Evolutionary conservation across 1,284 basidiomycete genomes (phyloP), one percentile per base, ranked within the genome.

Genomic region (Gymnopus androsaceus): DNA sequence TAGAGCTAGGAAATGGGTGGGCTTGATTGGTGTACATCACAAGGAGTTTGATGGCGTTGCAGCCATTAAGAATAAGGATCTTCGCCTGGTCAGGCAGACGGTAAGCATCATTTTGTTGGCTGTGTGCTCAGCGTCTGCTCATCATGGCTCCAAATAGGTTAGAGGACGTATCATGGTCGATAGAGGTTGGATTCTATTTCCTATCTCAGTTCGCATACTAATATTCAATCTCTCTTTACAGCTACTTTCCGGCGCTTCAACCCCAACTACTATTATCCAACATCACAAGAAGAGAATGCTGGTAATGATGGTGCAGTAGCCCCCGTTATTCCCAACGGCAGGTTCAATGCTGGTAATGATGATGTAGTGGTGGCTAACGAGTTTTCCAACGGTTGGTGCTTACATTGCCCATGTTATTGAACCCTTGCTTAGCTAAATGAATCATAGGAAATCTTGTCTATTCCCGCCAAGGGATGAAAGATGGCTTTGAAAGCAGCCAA

Each of bases 141-240:
- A n/a, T n/a, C n/a, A n/a, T n/a, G n/a, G n/a, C n/a, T n/a, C n/a
- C n/a, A n/a, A 60, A 19, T 34, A 77, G 75, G 71, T 79, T 37
- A 69, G 64, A 49, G 71, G 78, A 42, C 67, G 83, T 14, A 75
- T 84, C 48, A 84, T 86, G 79, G 67, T 85, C 38, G 83, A 85
- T 61, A 66, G 79, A 64, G 75, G 79, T 79, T 60, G n/a, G 33
- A 67, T 64, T 49, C 55, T 2, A 25, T 31, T n/a, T 15, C 25
- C 37, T 45, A n/a, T 51, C 27, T 28, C 27, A 41, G 14, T 25
- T 23, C 21, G 34, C 38, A 21, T 33, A 4, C 44, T 7, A 15
- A 36, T 19, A 31, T 33, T 59, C 21, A 55, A 14, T 21, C n/a
- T 49, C n/a, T 28, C 53, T 21, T 51, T 28, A 47, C 52, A 73